phyloP scores from a whole-genome alignment of 1,284 basidiomycete species.

The Cutaneotrichosporon dermatis region DNA sequence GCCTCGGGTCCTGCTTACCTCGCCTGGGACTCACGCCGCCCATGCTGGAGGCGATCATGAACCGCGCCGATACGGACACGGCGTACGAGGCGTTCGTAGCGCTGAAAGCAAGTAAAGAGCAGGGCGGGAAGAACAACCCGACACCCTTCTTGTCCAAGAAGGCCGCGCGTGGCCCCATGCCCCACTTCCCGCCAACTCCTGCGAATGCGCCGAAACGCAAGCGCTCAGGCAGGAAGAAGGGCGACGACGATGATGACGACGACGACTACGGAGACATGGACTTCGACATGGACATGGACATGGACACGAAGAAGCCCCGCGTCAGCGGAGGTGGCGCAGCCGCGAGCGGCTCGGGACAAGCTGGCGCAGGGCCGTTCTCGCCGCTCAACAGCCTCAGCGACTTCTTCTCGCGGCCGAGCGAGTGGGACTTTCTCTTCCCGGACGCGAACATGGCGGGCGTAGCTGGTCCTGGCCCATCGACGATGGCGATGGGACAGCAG shows the following conservation, averaged over 20 bases:
- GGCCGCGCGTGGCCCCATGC: slow-evolving; percentile 1
- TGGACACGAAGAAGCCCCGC: not conserved
- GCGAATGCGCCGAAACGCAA: slow-evolving; percentile 27
- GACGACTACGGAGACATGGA: not conserved
- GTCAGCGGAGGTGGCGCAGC: no score
- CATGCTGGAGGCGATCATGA: slow-evolving; percentile 73
- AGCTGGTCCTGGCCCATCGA: slow-evolving; percentile 12
- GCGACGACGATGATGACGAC: slow-evolving; percentile 2
- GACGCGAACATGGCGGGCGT: slow-evolving; percentile 6
- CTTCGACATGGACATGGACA: not conserved
- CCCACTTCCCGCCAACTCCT: slow-evolving; percentile 3
- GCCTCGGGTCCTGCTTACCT: slow-evolving; percentile 59
- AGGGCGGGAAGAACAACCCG: slow-evolving; percentile 16
- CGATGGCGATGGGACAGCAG: not conserved
- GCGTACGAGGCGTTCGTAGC: slow-evolving; percentile 78
- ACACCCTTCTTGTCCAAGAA: not conserved
- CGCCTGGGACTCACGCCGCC: slow-evolving; percentile 68
- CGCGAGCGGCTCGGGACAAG: no score
- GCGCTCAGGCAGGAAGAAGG: slow-evolving; percentile 10
- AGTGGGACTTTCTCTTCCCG: slow-evolving; percentile 21
- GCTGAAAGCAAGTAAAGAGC: slow-evolving; percentile 43
- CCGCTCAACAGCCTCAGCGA: not conserved
- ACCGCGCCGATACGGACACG: slow-evolving; percentile 80
- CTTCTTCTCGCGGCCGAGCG: slow-evolving; percentile 1
- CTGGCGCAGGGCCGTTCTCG: not conserved